Conservation (phyloP, 345 rosid species). For the Gossypium herbaceum region DNA sequence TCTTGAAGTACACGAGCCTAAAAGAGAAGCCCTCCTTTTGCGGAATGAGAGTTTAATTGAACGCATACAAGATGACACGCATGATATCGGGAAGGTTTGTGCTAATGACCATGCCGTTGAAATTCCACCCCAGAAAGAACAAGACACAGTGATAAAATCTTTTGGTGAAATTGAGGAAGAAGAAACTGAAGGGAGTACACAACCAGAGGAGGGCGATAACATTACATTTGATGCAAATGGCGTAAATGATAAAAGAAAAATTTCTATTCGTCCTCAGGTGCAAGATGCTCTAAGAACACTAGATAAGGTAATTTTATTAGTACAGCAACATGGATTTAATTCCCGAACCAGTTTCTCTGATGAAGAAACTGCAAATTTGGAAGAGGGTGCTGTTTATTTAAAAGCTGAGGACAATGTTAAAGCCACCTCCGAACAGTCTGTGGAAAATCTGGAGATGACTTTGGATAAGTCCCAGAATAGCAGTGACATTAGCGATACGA, state of each 20-base stretch:
- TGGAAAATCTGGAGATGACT: constrained; percentile 29
- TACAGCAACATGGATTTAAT: constrained; percentile 38
- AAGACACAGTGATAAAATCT: constrained; percentile 25
- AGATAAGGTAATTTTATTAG: constrained; percentile 60
- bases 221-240: no score
- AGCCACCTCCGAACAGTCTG: constrained; percentile 16
- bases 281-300: constrained; percentile 67
- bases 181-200: constrained; percentile 25
- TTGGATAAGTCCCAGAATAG: constrained; percentile 29
- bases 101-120: constrained; percentile 14
- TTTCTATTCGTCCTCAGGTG: constrained; percentile 74
- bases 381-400: constrained; percentile 23
- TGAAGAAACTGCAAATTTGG: constrained; percentile 31
- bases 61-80: constrained; percentile 3
- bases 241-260: no score
- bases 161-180: constrained; percentile 67
- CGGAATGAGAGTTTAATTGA: constrained; percentile 18
- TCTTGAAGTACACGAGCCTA: constrained; percentile 24
- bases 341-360: constrained; percentile 23
- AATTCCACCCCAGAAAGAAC: constrained; percentile 13
- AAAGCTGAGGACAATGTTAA: constrained; percentile 15
- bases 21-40: constrained; percentile 13
- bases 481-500: constrained; percentile 25
- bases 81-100: constrained; percentile 19
- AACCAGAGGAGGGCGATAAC: constrained; percentile 18